phyloP scores from a whole-genome alignment of 352 stramenopile genomes.

The Pythium scleroteichum region DNA sequence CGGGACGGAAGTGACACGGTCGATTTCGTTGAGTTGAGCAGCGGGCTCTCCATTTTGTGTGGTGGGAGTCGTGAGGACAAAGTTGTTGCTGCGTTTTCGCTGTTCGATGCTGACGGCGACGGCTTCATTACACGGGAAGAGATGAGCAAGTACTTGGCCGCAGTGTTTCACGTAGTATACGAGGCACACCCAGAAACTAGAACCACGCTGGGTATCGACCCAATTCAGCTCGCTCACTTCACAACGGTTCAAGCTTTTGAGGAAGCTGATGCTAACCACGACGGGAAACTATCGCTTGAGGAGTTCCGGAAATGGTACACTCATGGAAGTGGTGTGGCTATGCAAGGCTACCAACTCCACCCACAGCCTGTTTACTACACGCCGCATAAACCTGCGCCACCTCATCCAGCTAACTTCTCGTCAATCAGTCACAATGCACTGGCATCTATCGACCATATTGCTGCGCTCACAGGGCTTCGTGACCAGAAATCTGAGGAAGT shows the following conservation, averaged over 20 bases:
- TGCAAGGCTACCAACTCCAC: conserved; percentile 8
- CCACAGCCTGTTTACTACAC: not conserved
- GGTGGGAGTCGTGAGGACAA: conserved; percentile 75
- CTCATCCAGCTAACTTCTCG: conserved; percentile 1
- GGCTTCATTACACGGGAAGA: conserved; percentile 83
- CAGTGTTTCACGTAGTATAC: conserved; percentile 24
- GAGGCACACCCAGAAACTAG: conserved; percentile 32
- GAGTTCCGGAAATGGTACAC: conserved; percentile 86
- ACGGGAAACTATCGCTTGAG: conserved; percentile 72
- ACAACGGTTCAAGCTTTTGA: conserved; percentile 83
- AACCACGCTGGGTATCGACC: conserved; percentile 47
- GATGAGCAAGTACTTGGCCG: conserved; percentile 75
- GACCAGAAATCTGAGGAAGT: conserved; percentile 59
- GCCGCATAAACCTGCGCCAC: not conserved
- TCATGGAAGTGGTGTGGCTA: conserved; percentile 9
- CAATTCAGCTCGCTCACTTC: conserved; percentile 57
- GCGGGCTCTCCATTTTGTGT: conserved; percentile 76
- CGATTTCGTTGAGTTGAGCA: conserved; percentile 79
- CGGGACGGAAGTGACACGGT: conserved; percentile 61
- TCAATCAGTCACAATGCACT: conserved; percentile 36
- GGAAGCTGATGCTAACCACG: conserved; percentile 85
- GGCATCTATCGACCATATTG: conserved; percentile 59
- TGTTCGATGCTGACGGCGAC: conserved; percentile 83
- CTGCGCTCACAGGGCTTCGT: conserved; percentile 55
- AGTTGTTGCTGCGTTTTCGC: conserved; percentile 73